phyloP scores from a whole-genome alignment of 2,329 filamentous ascomycete species.

The Aspergillus fumigatus region DNA sequence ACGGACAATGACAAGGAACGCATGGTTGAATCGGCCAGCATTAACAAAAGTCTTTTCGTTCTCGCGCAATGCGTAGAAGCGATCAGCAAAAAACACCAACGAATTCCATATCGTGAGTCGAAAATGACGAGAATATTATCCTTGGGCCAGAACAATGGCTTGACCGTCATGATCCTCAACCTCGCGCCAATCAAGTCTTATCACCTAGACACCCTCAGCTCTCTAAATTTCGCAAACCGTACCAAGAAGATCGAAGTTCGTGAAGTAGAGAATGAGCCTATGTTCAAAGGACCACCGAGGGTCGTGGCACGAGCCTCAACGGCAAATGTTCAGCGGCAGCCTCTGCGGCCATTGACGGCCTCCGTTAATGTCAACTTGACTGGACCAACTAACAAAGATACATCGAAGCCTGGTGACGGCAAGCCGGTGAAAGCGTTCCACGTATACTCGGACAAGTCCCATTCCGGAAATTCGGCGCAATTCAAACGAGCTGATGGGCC shows the following conservation, averaged over 20 bases:
- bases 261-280: slow-evolving; percentile 91
- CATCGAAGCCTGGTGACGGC: slow-evolving; percentile 51
- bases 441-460: slow-evolving; percentile 72
- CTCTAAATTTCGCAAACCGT: slow-evolving; percentile 88
- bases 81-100: slow-evolving; percentile 68
- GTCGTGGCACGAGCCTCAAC: slow-evolving; percentile 40
- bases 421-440: slow-evolving; percentile 80
- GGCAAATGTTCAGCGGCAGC: slow-evolving; percentile 61
- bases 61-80: slow-evolving; percentile 93
- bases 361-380: slow-evolving; percentile 68
- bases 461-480: slow-evolving; percentile 41
- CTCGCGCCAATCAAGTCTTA: slow-evolving; percentile 87
- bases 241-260: slow-evolving; percentile 95
- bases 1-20: slow-evolving; percentile 93
- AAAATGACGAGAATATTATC: slow-evolving; percentile 97
- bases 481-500: slow-evolving; percentile 38
- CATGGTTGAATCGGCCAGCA: slow-evolving; percentile 89
- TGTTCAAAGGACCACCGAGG: slow-evolving; percentile 71
- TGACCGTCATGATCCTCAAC: slow-evolving; percentile 96
- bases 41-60: slow-evolving; percentile 96
- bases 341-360: slow-evolving; percentile 70
- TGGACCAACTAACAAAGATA: slow-evolving; percentile 48
- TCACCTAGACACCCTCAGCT: slow-evolving; percentile 88
- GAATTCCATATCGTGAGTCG: slow-evolving; percentile 89
- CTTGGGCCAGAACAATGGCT: slow-evolving; percentile 87